These are phyloP conservation scores for Mucor lusitanicus DNA, from an alignment of 371 early-diverging fungal species.

Conservation along the genomic window DNA sequence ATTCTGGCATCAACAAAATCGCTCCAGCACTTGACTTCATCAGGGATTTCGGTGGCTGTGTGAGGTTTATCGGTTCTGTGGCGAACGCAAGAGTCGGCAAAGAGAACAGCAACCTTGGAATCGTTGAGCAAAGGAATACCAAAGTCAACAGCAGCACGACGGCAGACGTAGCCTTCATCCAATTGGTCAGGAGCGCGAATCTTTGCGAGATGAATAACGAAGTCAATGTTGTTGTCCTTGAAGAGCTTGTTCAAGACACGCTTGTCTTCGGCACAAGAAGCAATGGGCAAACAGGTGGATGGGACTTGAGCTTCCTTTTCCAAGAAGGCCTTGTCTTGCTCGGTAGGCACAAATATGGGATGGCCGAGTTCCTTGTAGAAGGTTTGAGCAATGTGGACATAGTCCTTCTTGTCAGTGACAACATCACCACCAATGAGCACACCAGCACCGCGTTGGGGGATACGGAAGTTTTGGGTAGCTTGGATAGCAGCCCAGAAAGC, in stretches of 20 bases:
- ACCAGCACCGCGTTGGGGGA: slow-evolving; percentile 66
- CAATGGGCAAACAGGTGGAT: slow-evolving; percentile 51
- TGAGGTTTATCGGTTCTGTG: slow-evolving; percentile 34
- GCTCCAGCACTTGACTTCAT: slow-evolving; percentile 67
- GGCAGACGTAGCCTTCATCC: slow-evolving; percentile 75
- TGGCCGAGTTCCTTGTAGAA: slow-evolving; percentile 66
- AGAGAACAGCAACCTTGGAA: slow-evolving; percentile 74
- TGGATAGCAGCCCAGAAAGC: slow-evolving; percentile 82
- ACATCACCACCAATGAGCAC: slow-evolving; percentile 76
- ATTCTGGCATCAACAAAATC: slow-evolving; percentile 59
- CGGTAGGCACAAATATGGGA: slow-evolving; percentile 69
- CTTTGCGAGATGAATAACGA: slow-evolving; percentile 79
- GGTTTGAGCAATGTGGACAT: slow-evolving; percentile 64
- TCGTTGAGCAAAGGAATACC: slow-evolving; percentile 89
- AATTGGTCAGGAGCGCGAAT: slow-evolving; percentile 63
- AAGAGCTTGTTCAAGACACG: slow-evolving; percentile 58
- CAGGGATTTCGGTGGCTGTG: slow-evolving; percentile 39
- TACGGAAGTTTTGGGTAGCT: slow-evolving; percentile 84
- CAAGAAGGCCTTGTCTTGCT: slow-evolving; percentile 55
- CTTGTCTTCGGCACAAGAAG: slow-evolving; percentile 44
- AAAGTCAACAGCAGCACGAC: slow-evolving; percentile 87
- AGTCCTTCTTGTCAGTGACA: slow-evolving; percentile 70
- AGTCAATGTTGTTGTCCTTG: slow-evolving; percentile 65
- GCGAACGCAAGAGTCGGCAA: slow-evolving; percentile 75
- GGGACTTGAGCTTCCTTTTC: slow-evolving; percentile 43